A percentile compares a stretch with the other conserved stretches of the same genome.
phyloP scores from a whole-genome alignment of 176 grass and related monocot species.

The Triticum urartu region DNA sequence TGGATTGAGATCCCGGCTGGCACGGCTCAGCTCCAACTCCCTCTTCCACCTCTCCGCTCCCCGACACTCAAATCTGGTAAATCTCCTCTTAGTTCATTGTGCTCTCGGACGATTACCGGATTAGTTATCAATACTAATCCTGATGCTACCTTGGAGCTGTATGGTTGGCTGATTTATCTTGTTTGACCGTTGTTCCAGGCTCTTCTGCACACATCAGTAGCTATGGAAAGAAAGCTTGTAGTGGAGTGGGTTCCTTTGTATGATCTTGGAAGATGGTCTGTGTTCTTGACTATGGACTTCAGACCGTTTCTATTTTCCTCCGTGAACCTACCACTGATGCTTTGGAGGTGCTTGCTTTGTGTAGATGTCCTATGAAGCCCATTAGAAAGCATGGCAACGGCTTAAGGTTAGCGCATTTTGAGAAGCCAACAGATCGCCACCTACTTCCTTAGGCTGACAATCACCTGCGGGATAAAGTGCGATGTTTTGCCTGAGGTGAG shows the following conservation, averaged over 20 bases:
- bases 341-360: slow-evolving; percentile 40
- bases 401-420: slow-evolving; percentile 56
- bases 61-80: no score
- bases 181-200: slow-evolving; percentile 47
- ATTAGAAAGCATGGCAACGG: slow-evolving; percentile 79
- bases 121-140: no score
- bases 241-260: slow-evolving; percentile 90
- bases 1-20: no score
- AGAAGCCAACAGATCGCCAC: no score
- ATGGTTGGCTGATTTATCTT: slow-evolving; percentile 23
- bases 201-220: slow-evolving; percentile 85
- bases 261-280: slow-evolving; percentile 88
- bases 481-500: no score
- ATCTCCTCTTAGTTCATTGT: no score
- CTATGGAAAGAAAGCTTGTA: slow-evolving; percentile 78
- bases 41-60: no score
- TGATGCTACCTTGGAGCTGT: not conserved
- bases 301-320: slow-evolving; percentile 18
- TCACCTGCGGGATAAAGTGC: no score
- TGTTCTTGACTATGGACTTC: slow-evolving; percentile 26
- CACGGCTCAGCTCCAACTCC: no score
- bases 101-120: no score
- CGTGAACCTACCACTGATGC: slow-evolving; percentile 9
- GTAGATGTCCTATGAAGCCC: slow-evolving; percentile 56
- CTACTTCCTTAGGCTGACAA: no score